phyloP scores from a whole-genome alignment of 2,329 filamentous ascomycete genomes.

The Alternaria gansuensis region DNA sequence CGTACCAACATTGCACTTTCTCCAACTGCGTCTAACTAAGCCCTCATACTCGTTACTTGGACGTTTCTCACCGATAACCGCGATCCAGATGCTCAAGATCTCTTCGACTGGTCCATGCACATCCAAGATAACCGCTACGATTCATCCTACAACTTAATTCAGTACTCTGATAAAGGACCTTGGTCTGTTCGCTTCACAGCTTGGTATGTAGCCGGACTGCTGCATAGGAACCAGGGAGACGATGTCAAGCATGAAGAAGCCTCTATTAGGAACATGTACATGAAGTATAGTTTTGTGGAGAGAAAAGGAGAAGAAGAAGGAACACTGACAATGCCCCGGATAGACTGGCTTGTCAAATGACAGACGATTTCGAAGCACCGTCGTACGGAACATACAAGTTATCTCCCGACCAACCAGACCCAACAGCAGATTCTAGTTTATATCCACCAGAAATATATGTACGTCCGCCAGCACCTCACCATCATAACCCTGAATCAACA shows the following conservation, averaged over 20 bases:
- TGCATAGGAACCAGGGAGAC: constrained; percentile 50
- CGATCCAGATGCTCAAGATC: constrained; percentile 18
- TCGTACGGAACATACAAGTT: constrained; percentile 57
- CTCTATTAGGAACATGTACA: constrained; percentile 48
- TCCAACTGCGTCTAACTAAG: neutral
- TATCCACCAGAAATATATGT: constrained; percentile 42
- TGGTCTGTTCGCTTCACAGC: constrained; percentile 58
- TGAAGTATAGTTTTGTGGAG: neutral
- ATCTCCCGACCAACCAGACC: constrained; percentile 54
- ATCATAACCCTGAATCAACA: neutral
- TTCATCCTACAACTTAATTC: constrained; percentile 55
- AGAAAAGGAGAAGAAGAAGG: neutral
- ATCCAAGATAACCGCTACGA: constrained; percentile 53
- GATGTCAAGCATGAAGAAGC: constrained; percentile 51
- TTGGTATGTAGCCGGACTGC: constrained; percentile 55
- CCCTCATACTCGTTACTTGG: neutral
- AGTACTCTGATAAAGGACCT: constrained; percentile 55
- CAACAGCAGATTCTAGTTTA: constrained; percentile 43
- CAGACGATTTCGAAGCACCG: constrained; percentile 50
- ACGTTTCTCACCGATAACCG: neutral
- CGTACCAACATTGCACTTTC: neutral
- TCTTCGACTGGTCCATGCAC: constrained; percentile 31
- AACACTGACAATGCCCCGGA: neutral
- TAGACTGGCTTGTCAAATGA: constrained; percentile 45
- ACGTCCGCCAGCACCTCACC: neutral